These are phyloP conservation scores for Avena insularis DNA, from an alignment of 176 grass and related monocot species.

Conservation along the genomic window DNA sequence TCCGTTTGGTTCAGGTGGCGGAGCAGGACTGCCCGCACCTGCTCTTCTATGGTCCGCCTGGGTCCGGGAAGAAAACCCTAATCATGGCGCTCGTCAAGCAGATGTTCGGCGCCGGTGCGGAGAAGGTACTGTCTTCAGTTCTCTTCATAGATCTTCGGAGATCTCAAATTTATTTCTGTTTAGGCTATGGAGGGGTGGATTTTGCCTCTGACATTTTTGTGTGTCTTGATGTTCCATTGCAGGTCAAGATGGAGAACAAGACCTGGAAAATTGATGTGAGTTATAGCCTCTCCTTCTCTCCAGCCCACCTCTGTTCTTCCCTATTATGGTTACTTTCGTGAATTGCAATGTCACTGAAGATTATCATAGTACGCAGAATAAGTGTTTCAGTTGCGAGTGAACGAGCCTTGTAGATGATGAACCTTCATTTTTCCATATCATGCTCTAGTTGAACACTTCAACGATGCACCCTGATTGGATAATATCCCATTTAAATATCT, in stretches of 20 bases:
- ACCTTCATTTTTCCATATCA: background rate
- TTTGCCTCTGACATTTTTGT: conserved; percentile 21
- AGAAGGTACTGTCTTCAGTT: conserved; percentile 53
- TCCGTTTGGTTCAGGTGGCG: conserved; percentile 53
- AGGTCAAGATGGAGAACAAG: conserved; percentile 99
- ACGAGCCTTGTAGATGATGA: background rate
- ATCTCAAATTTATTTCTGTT: background rate
- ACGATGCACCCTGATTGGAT: background rate
- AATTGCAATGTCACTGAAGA: background rate
- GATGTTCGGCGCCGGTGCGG: conserved; percentile 81
- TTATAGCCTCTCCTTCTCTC: background rate
- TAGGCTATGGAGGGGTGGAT: background rate
- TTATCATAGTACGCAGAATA: background rate
- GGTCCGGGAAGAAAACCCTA: conserved; percentile 99
- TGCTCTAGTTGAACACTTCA: background rate
- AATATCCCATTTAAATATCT: background rate
- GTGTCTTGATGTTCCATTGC: conserved; percentile 24
- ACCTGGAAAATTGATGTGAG: conserved; percentile 97
- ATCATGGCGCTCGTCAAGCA: conserved; percentile 89
- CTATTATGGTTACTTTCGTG: background rate
- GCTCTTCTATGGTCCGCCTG: conserved; percentile 92
- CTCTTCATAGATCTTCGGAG: background rate
- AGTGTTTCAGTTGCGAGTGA: background rate
- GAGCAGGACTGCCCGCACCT: conserved; percentile 98
- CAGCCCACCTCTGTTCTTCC: background rate